These are phyloP conservation scores for Parastagonospora nodorum DNA, from an alignment of 2,329 filamentous ascomycete genomes.

Conservation along the genomic window DNA sequence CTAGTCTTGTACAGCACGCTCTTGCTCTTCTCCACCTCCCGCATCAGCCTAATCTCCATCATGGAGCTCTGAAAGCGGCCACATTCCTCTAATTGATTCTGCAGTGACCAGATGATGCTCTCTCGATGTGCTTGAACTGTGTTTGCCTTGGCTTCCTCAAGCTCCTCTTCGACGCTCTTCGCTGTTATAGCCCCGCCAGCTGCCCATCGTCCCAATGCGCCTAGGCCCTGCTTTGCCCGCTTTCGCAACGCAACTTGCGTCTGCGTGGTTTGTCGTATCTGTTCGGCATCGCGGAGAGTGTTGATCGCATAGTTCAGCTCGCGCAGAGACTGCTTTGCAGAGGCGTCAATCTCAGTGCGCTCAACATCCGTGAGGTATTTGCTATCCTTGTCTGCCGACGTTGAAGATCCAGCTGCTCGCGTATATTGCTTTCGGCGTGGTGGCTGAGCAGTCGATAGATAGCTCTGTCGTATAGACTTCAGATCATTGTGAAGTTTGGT, in stretches of 20 bases:
- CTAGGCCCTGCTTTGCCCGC: slow-evolving; percentile 65
- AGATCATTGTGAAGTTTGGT: slow-evolving; percentile 79
- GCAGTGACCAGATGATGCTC: slow-evolving; percentile 81
- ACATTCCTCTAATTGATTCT: slow-evolving; percentile 75
- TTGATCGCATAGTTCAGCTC: slow-evolving; percentile 83
- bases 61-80: slow-evolving; percentile 81
- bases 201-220: slow-evolving; percentile 72
- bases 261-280: slow-evolving; percentile 78
- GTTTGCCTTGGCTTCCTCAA: slow-evolving; percentile 72
- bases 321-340: slow-evolving; percentile 82
- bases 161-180: slow-evolving; percentile 69
- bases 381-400: slow-evolving; percentile 50
- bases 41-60: slow-evolving; percentile 86
- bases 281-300: slow-evolving; percentile 79
- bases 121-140: slow-evolving; percentile 75
- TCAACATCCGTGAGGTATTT: slow-evolving; percentile 77
- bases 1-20: slow-evolving; percentile 77
- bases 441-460: slow-evolving; percentile 80
- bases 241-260: slow-evolving; percentile 73
- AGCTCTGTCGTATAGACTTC: slow-evolving; percentile 81
- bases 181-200: slow-evolving; percentile 56
- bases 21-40: slow-evolving; percentile 88
- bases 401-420: slow-evolving; percentile 32
- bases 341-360: slow-evolving; percentile 83
- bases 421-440: slow-evolving; percentile 58